Conservation (phyloP, 345 rosid species). For the Sapria himalayana region DNA sequence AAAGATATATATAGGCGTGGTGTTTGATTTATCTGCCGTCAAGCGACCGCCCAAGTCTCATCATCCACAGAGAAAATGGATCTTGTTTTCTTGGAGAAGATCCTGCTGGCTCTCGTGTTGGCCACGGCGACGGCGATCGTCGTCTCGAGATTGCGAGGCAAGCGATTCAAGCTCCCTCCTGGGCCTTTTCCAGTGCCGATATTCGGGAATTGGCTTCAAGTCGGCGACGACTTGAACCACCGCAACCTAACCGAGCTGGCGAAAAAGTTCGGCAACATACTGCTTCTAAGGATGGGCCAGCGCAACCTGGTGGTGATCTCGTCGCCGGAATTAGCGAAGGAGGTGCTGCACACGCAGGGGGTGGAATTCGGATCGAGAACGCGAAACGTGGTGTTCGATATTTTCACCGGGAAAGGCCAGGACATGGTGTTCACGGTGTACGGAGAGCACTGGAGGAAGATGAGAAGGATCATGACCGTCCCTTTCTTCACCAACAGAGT, state of each 20-base stretch:
- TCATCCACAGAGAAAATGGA: no score
- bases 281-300: slow-evolving; percentile 75
- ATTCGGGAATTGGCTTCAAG: slow-evolving; percentile 99
- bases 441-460: slow-evolving; percentile 98
- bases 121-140: slow-evolving; percentile 43
- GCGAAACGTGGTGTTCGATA: slow-evolving; percentile 83
- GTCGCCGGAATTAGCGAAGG: slow-evolving; percentile 69
- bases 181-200: slow-evolving; percentile 78
- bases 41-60: no score
- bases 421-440: slow-evolving; percentile 99
- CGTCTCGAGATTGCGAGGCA: slow-evolving; percentile 72
- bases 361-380: slow-evolving; percentile 93
- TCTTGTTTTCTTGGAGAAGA: slow-evolving; percentile 61
- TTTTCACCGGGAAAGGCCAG: slow-evolving; percentile 92
- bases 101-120: slow-evolving; percentile 45
- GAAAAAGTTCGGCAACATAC: slow-evolving; percentile 43
- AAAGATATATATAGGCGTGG: no score
- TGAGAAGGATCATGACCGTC: slow-evolving; percentile 95
- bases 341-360: slow-evolving; percentile 82
- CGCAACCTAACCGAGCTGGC: slow-evolving; percentile 67
- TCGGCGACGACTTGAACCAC: slow-evolving; percentile 92
- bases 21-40: no score
- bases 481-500: slow-evolving; percentile 94
- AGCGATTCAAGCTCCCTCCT: slow-evolving; percentile 67
- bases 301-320: slow-evolving; percentile 82